Percentiles rank a stretch among this genome's conserved stretches.
Conservation (phyloP, 306 rosid genomes). For the Luffa acutangula region DNA sequence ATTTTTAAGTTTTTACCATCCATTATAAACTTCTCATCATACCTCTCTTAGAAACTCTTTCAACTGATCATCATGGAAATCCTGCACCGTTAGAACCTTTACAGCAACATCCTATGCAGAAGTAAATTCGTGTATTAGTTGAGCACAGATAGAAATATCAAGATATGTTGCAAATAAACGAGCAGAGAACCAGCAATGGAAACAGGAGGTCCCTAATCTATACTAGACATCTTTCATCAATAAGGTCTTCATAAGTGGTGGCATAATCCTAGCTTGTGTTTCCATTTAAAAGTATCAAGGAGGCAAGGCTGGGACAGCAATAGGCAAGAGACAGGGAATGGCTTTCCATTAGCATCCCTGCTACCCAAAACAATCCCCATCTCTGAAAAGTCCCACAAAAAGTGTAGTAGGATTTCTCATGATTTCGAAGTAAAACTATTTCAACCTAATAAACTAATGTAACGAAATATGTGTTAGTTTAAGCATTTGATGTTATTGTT, state of each 20-base stretch:
- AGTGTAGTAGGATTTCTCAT: background rate
- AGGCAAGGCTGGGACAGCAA: background rate
- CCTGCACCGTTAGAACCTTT: conserved; percentile 76
- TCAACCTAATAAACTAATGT: background rate
- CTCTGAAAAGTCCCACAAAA: background rate
- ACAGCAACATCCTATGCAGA: conserved; percentile 88
- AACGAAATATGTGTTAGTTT: background rate
- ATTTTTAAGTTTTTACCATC: background rate
- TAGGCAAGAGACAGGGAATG: background rate
- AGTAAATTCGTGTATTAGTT: background rate
- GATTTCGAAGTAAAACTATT: background rate
- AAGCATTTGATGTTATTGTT: background rate
- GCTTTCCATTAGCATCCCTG: background rate
- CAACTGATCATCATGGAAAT: conserved; percentile 75
- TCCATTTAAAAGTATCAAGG: background rate
- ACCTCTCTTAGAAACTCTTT: conserved; percentile 95
- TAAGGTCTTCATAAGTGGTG: background rate
- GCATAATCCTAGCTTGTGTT: background rate
- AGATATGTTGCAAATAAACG: background rate
- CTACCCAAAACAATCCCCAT: background rate
- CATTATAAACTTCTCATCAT: background rate
- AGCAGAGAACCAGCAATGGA: background rate
- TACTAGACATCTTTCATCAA: background rate
- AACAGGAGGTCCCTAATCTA: conserved; percentile 2
- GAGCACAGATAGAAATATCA: background rate